Evolutionary conservation across 495 filamentous ascomycete species (phyloP).

Genomic region (Neurospora tetrasperma): DNA sequence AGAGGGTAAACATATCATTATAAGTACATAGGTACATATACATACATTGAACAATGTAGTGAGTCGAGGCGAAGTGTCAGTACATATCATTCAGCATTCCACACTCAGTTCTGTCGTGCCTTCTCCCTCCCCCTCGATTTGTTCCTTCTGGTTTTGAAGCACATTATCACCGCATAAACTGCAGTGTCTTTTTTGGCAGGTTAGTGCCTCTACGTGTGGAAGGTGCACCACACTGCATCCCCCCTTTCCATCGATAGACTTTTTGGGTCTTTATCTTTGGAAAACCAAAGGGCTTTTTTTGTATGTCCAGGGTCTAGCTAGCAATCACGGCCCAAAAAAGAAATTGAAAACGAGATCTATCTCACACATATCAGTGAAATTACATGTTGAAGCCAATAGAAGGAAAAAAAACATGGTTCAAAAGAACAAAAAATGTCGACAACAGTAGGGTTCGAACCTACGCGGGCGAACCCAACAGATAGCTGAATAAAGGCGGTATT

Average conservation of each 20-base stretch:
- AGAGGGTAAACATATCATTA: background rate
- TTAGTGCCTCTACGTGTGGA: too few relatives aligned
- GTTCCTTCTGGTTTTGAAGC: background rate
- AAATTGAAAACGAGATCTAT: background rate
- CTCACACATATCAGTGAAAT: background rate
- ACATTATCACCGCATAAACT: too few relatives aligned
- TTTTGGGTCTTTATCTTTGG: too few relatives aligned
- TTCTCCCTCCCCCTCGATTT: too few relatives aligned
- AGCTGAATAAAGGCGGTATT: slow-evolving; percentile 12
- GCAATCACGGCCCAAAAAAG: background rate
- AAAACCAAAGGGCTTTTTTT: background rate
- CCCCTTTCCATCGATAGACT: background rate
- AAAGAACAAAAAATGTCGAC: slow-evolving; percentile 4
- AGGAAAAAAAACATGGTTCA: background rate
- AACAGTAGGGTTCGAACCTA: slow-evolving; percentile 22
- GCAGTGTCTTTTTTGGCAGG: too few relatives aligned
- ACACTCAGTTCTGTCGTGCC: background rate
- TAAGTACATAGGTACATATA: too few relatives aligned
- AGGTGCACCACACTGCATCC: background rate
- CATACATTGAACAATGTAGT: background rate
- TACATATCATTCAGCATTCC: background rate
- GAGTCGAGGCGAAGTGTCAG: background rate
- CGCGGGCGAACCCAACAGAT: slow-evolving; percentile 23
- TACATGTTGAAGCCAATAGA: background rate
- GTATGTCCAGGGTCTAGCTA: background rate